Evolutionary conservation across 305 asterid species (phyloP).

Genomic region (Fraxinus xanthoxyloides): DNA sequence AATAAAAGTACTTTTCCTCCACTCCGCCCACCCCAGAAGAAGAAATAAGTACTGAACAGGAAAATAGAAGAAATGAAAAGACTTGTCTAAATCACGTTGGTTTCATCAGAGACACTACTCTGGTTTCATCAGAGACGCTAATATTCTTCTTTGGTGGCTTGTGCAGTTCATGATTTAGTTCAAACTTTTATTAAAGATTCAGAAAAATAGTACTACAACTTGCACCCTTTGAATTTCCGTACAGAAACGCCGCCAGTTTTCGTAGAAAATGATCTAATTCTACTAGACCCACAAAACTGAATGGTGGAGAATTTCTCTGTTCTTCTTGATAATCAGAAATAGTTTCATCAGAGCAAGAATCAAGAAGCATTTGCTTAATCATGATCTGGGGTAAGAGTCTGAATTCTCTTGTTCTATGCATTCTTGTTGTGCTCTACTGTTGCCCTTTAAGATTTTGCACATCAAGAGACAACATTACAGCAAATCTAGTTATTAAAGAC

Average conservation of each 20-base stretch:
- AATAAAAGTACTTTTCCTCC: no score
- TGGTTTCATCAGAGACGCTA: no score
- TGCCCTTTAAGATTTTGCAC: conserved; percentile 22
- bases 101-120: no score
- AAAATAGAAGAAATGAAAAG: background rate
- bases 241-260: background rate
- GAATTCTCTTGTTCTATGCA: background rate
- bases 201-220: background rate
- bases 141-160: background rate
- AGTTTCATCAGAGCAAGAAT: background rate
- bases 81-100: background rate
- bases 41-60: no score
- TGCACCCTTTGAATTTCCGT: background rate
- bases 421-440: background rate
- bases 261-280: background rate
- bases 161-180: background rate
- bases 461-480: conserved; percentile 29
- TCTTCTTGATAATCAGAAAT: background rate
- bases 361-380: background rate
- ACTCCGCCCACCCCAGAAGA: background rate
- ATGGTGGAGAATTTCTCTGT: background rate
- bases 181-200: background rate
- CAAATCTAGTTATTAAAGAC: conserved; percentile 23
- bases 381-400: conserved; percentile 21
- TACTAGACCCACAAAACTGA: background rate